Evolutionary conservation across 116 monocot species (phyloP), one percentile per base, ranked within the genome.

Genomic region (Cymodocea nodosa): DNA sequence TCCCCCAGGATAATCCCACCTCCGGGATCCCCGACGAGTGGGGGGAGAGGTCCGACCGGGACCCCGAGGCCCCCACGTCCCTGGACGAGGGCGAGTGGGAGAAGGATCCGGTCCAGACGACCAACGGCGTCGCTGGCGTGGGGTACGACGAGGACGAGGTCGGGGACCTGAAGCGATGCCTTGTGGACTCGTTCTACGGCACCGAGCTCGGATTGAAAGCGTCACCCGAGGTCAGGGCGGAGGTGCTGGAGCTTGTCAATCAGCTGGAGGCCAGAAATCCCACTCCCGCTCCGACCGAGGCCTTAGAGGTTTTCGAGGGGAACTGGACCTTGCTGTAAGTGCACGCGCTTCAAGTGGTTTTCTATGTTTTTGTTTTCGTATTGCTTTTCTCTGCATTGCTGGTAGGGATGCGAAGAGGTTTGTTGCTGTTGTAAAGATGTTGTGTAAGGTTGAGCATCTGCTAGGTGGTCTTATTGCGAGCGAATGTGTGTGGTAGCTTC

Each of bases 241-340:
- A 90, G 77, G 65, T 87, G 17, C 61, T 83, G 18, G 95, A 95
- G 81, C 72, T 95, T 51, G 81, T 95, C 1, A 80, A 50, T 56
- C 90, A 87, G 71, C 64, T 95, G 71, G 90, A 95, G 77, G 79
- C 80, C n/a, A 48, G 50, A 65, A 95, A 90, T 69, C 95, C 95
- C 2, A 87, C 78, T 7, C 71, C 79, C 2, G 81, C 84, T 14
- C 95, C 95, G 11, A 74, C 50, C 1, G 78, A 87, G 37, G 57
- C 73, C 34, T 60, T 80, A 0, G 81, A 77, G 65, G 70, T 87
- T 57, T 87, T 95, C 34, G 80, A 87, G 65, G 90, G 95, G 57
- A 87, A 90, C 22, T 95, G 95, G 95, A 80, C 90, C 34, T 75
- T 95, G 16, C 54, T 90, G 90, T 95, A 73, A 87, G 90, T 89